Evolutionary conservation across 257 asterid species (phyloP), one percentile per base, ranked within the genome.

Genomic region (Solanum dulcamara): DNA sequence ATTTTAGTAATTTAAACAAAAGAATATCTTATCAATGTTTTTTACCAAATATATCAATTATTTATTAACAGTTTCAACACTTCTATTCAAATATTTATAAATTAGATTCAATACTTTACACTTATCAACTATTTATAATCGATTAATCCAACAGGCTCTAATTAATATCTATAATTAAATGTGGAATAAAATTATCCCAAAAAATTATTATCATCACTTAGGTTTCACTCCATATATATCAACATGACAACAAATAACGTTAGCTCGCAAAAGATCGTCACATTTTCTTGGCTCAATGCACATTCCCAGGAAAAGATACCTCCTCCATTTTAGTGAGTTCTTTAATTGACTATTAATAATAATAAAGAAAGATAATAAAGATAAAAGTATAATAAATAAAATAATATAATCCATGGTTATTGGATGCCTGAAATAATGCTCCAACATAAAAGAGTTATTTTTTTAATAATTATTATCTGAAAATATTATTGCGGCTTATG

Each of bases 211-310:
- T 53, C 5, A 55, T 26, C 38, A 28, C 72, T 64, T 64, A 28
- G 33, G 72, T 28, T 64, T 14, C n/a, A 64, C 72, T 64, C 37
- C 5, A 64, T 64, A 3, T 55, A 20, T 8, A 55, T 14, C 74
- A 66, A 30, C n/a, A 66, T 66, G 40, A 14, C 74, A 66, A 30
- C 74, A 30, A 66, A 32, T 66, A 66, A 2, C 6, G 17, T 46
- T 20, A 53, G 24, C n/a, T 53, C 18, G 60, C 59, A 51, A 51
- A 51, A 15, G 59, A 18, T 53, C 60, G 18, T 53, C n/a, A 53
- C 18, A 66, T 66, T 66, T 30, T 87, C 90, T 89, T 87, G 92
- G 91, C 89, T 88, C 92, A 75, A 88, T 86, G 89, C 89, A 88
- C 83, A 81, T 86, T 84, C 85, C 79, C 89, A 62, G 72, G 85